Conservation (phyloP, 2,329 filamentous ascomycete genomes). For the Claviceps digitariae region DNA sequence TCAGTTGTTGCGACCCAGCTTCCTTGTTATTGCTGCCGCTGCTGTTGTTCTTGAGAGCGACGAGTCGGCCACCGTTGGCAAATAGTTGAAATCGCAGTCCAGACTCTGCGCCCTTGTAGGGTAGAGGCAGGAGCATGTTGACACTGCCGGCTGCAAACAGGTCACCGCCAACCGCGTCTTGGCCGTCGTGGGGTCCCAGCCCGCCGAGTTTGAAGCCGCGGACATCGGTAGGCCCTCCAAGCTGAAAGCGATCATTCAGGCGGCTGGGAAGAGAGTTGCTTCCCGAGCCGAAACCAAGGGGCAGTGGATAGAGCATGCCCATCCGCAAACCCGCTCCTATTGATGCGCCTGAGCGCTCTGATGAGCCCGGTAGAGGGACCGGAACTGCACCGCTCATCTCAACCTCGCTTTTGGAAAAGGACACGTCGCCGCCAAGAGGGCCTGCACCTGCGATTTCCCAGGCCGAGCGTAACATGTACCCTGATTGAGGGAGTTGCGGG, state of each 20-base stretch:
- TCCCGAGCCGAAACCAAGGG: slow-evolving; percentile 41
- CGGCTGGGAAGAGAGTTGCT: slow-evolving; percentile 53
- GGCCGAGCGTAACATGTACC: slow-evolving; percentile 65
- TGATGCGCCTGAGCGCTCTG: slow-evolving; percentile 61
- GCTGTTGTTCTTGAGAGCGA: slow-evolving; percentile 54
- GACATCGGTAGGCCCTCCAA: slow-evolving; percentile 88
- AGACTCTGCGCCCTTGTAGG: slow-evolving; percentile 66
- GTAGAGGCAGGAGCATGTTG: slow-evolving; percentile 74
- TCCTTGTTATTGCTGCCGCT: slow-evolving; percentile 36
- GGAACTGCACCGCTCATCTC: slow-evolving; percentile 68
- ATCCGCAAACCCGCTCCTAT: slow-evolving; percentile 70
- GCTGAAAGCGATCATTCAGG: slow-evolving; percentile 87
- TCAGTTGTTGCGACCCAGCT: slow-evolving; percentile 20
- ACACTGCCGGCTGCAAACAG: slow-evolving; percentile 81
- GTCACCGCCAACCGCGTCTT: slow-evolving; percentile 81
- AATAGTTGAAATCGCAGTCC: slow-evolving; percentile 83
- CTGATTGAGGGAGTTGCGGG: slow-evolving; percentile 67
- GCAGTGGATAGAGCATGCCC: slow-evolving; percentile 72
- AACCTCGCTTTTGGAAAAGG: slow-evolving; percentile 86
- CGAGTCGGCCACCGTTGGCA: slow-evolving; percentile 74
- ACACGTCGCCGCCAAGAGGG: slow-evolving; percentile 71
- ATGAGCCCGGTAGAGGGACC: slow-evolving; percentile 55
- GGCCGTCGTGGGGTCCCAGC: slow-evolving; percentile 74
- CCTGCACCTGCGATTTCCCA: slow-evolving; percentile 83
- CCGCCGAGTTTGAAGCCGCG: slow-evolving; percentile 86